Conservation (phyloP, 495 filamentous ascomycete genomes). For the Tuber borchii region DNA sequence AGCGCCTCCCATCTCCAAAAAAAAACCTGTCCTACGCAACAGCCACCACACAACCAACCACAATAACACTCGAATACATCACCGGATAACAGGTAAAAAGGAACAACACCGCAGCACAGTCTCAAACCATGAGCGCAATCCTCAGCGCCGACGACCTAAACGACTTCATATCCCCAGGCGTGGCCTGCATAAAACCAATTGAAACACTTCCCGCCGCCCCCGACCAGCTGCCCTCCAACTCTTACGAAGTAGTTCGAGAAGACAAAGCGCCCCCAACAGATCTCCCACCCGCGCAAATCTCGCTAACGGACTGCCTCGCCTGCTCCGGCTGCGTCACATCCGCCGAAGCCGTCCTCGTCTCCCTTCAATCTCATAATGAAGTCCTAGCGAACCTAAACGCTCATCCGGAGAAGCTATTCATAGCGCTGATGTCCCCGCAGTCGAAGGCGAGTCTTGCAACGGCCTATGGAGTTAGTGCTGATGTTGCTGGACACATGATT, state of each 20-base stretch:
- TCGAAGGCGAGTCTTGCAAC: slow-evolving; percentile 79
- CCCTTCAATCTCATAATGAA: slow-evolving; percentile 83
- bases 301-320: slow-evolving; percentile 91
- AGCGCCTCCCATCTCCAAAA: not conserved
- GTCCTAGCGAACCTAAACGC: slow-evolving; percentile 73
- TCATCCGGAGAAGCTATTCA: slow-evolving; percentile 46
- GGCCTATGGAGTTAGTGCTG: slow-evolving; percentile 63
- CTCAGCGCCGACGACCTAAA: slow-evolving; percentile 94
- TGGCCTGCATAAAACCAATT: slow-evolving; percentile 96
- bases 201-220: slow-evolving; percentile 57
- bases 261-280: slow-evolving; percentile 58
- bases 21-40: not conserved
- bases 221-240: slow-evolving; percentile 48
- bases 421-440: slow-evolving; percentile 89
- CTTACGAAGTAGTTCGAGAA: slow-evolving; percentile 86
- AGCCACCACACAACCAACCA: not conserved
- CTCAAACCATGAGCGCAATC: slow-evolving; percentile 76
- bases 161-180: slow-evolving; percentile 95
- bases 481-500: slow-evolving; percentile 72
- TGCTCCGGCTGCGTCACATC: slow-evolving; percentile 97
- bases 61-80: not conserved
- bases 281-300: slow-evolving; percentile 66
- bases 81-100: not conserved
- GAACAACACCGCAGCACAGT: slow-evolving; percentile 5
- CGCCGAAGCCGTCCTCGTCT: slow-evolving; percentile 89